Percentiles rank a stretch among this genome's conserved stretches.
phyloP scores from a whole-genome alignment of 2,329 filamentous ascomycete genomes.

The Hymenoscyphus occultus region DNA sequence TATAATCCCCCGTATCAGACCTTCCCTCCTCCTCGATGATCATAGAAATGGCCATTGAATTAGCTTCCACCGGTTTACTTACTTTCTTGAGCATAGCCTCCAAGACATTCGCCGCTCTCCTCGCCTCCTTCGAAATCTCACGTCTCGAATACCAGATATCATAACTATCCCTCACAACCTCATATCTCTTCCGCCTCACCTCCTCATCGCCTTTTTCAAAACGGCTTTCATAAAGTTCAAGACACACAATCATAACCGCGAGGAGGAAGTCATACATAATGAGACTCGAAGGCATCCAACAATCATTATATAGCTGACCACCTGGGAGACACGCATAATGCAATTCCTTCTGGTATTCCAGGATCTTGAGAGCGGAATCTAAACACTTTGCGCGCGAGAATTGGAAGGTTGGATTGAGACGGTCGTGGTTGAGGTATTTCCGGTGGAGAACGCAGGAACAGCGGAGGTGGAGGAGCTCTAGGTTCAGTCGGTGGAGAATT shows the following conservation, averaged over 20 bases:
- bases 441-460: slow-evolving; percentile 20
- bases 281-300: slow-evolving; percentile 20
- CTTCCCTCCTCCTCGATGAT: not conserved
- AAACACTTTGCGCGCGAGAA: slow-evolving; percentile 52
- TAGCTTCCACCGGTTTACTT: not conserved
- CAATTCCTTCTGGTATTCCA: slow-evolving; percentile 43
- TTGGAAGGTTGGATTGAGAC: slow-evolving; percentile 47
- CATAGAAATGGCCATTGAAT: not conserved
- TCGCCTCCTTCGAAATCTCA: slow-evolving; percentile 13
- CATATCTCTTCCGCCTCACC: slow-evolving; percentile 6
- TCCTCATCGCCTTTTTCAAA: not conserved
- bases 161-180: slow-evolving; percentile 12
- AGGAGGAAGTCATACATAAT: slow-evolving; percentile 19
- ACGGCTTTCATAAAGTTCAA: slow-evolving; percentile 16
- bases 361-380: slow-evolving; percentile 45
- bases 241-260: slow-evolving; percentile 21
- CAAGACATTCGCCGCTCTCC: slow-evolving; percentile 16
- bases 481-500: slow-evolving; percentile 14
- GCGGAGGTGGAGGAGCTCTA: slow-evolving; percentile 18
- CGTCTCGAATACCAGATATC: slow-evolving; percentile 16
- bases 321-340: slow-evolving; percentile 15
- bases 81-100: slow-evolving; percentile 18
- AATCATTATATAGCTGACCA: slow-evolving; percentile 13
- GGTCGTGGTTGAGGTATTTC: slow-evolving; percentile 34
- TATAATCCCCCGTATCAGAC: too few relatives aligned